Conservation (phyloP, 108 stramenopile genomes). For the Cyclostephanos tholiformis region DNA sequence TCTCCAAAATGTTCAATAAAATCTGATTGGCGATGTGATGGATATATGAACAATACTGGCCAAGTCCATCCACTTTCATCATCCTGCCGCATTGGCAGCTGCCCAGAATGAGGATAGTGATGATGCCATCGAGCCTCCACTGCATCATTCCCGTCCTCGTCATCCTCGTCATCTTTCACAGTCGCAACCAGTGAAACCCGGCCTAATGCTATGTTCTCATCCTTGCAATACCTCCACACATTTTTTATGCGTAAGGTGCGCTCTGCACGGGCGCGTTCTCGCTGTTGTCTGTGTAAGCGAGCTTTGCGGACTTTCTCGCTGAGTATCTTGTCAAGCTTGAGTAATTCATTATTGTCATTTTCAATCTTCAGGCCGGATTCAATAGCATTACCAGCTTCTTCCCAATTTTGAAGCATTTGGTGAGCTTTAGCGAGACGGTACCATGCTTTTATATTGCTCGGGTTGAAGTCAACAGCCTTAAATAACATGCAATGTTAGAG, state of each 20-base stretch:
- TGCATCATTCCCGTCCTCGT: conserved; percentile 51
- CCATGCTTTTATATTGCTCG: conserved; percentile 84
- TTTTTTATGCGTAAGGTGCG: conserved; percentile 76
- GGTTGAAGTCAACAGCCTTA: conserved; percentile 60
- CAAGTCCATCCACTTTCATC: conserved; percentile 65
- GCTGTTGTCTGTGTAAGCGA: conserved; percentile 70
- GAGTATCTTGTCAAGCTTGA: conserved; percentile 64
- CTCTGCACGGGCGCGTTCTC: conserved; percentile 79
- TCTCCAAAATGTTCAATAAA: conserved; percentile 81
- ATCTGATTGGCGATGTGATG: conserved; percentile 85
- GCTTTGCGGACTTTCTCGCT: conserved; percentile 67
- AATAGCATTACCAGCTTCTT: conserved; percentile 83
- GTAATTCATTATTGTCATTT: conserved; percentile 68
- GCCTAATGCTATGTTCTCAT: conserved; percentile 68
- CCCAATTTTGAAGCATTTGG: conserved; percentile 80
- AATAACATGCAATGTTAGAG: neutral
- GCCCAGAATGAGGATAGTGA: conserved; percentile 81
- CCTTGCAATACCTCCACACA: conserved; percentile 87
- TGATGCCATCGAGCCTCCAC: conserved; percentile 84
- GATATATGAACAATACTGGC: conserved; percentile 88
- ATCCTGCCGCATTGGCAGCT: conserved; percentile 51
- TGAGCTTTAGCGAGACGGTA: conserved; percentile 87
- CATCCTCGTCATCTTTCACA: conserved; percentile 77
- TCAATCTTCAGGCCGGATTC: conserved; percentile 74
- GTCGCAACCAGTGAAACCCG: conserved; percentile 77